Conservation (phyloP, 2,329 filamentous ascomycete genomes). For the Sporothrix phasma region DNA sequence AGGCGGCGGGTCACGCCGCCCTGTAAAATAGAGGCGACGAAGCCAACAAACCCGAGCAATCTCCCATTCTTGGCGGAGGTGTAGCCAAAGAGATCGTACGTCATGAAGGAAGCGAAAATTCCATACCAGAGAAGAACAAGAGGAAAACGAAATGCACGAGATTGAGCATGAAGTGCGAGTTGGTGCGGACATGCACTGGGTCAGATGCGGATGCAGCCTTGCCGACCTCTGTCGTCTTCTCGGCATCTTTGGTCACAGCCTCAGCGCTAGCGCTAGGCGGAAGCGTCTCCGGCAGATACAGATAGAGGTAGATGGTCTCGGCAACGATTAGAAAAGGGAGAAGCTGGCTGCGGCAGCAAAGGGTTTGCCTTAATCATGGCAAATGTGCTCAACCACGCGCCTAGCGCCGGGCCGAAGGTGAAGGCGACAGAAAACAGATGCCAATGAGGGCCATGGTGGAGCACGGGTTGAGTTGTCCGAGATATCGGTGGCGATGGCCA, state of each 20-base stretch:
- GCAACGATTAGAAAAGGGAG: slow-evolving; percentile 73
- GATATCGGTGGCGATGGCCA: slow-evolving; percentile 93
- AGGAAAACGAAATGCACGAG: slow-evolving; percentile 81
- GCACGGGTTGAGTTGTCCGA: slow-evolving; percentile 72
- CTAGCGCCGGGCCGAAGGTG: slow-evolving; percentile 87
- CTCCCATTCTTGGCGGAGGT: slow-evolving; percentile 70
- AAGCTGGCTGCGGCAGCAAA: slow-evolving; percentile 89
- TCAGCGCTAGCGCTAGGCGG: slow-evolving; percentile 41
- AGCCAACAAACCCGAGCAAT: slow-evolving; percentile 80
- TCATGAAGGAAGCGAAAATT: slow-evolving; percentile 95
- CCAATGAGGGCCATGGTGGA: slow-evolving; percentile 95
- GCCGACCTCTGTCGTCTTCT: slow-evolving; percentile 35
- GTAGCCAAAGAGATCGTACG: slow-evolving; percentile 84
- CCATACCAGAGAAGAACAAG: slow-evolving; percentile 95
- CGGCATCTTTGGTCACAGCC: slow-evolving; percentile 61
- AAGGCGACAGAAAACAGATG: slow-evolving; percentile 92
- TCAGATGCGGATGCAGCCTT: neutral
- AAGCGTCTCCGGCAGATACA: slow-evolving; percentile 76
- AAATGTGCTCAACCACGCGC: slow-evolving; percentile 73
- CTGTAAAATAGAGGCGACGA: slow-evolving; percentile 86
- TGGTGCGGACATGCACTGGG: slow-evolving; percentile 48
- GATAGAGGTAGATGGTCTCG: slow-evolving; percentile 83
- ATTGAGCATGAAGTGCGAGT: slow-evolving; percentile 76
- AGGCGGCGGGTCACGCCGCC: slow-evolving; percentile 82
- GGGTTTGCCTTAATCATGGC: slow-evolving; percentile 76